Percentiles rank a stretch among this genome's conserved stretches.
Conservation (phyloP, 495 filamentous ascomycete species). For the Penicillium soppii region DNA sequence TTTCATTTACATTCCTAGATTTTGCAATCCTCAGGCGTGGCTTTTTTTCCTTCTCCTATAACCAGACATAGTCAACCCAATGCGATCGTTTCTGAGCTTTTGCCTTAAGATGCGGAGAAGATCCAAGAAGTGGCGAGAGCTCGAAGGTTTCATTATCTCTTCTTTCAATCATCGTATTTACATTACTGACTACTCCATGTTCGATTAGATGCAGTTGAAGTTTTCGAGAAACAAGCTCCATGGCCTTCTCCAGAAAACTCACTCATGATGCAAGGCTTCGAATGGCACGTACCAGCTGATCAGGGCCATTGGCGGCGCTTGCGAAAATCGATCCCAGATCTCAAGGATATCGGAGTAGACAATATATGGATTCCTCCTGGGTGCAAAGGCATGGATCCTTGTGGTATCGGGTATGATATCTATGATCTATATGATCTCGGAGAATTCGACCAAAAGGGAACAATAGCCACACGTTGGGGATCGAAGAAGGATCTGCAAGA, state of each 20-base stretch:
- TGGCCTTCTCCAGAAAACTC: conserved; percentile 45
- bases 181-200: too few relatives aligned
- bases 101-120: conserved; percentile 12
- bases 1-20: background rate
- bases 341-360: conserved; percentile 62
- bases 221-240: conserved; percentile 25
- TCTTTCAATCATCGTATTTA: too few relatives aligned
- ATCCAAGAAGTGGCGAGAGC: conserved; percentile 12
- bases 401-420: conserved; percentile 70
- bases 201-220: conserved; percentile 18
- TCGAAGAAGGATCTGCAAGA: conserved; percentile 58
- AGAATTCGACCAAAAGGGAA: conserved; percentile 72
- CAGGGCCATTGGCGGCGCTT: conserved; percentile 65
- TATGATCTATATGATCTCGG: conserved; percentile 77
- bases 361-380: conserved; percentile 72
- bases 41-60: too few relatives aligned
- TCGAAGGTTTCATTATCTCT: conserved; percentile 2
- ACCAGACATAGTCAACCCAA: too few relatives aligned
- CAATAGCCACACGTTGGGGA: conserved; percentile 67
- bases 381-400: conserved; percentile 63
- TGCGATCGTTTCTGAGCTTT: conserved; percentile 15
- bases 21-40: background rate
- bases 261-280: conserved; percentile 71
- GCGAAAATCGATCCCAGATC: conserved; percentile 47
- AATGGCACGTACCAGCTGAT: conserved; percentile 72